These are phyloP conservation scores for Tarenaya hassleriana DNA, from an alignment of 345 rosid genomes.

Conservation along the genomic window DNA sequence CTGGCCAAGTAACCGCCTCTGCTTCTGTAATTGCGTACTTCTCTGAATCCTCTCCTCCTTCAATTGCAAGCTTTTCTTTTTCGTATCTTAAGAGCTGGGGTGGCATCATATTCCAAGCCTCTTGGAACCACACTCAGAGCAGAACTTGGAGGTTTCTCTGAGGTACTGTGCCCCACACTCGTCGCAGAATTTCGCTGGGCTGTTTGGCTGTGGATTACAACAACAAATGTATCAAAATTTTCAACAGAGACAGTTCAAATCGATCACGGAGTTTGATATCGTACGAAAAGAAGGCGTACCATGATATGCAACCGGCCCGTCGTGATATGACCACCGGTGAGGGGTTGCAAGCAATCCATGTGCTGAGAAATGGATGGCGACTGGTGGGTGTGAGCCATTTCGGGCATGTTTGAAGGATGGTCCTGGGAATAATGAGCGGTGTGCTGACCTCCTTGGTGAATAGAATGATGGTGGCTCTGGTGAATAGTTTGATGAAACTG, in stretches of 20 bases:
- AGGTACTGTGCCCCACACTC: slow-evolving; percentile 80
- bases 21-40: not conserved
- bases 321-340: slow-evolving; percentile 47
- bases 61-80: no score
- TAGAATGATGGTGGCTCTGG: slow-evolving; percentile 53
- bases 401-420: slow-evolving; percentile 57
- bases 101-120: slow-evolving; percentile 55
- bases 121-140: slow-evolving; percentile 89
- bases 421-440: slow-evolving; percentile 55
- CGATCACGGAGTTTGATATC: slow-evolving; percentile 11
- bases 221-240: slow-evolving; percentile 12
- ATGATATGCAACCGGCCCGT: slow-evolving; percentile 58
- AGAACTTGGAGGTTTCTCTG: slow-evolving; percentile 88
- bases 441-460: slow-evolving; percentile 51
- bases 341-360: slow-evolving; percentile 77
- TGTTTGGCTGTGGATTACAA: slow-evolving; percentile 37
- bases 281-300: slow-evolving; percentile 35
- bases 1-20: not conserved
- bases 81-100: not conserved
- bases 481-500: slow-evolving; percentile 71
- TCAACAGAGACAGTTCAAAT: not conserved
- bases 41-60: no score
- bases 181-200: slow-evolving; percentile 80
- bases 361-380: slow-evolving; percentile 71
- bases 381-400: slow-evolving; percentile 60